Base-by-base conservation (phyloP, 768 basidiomycete species). In the Lactifluus rugatus region DNA sequence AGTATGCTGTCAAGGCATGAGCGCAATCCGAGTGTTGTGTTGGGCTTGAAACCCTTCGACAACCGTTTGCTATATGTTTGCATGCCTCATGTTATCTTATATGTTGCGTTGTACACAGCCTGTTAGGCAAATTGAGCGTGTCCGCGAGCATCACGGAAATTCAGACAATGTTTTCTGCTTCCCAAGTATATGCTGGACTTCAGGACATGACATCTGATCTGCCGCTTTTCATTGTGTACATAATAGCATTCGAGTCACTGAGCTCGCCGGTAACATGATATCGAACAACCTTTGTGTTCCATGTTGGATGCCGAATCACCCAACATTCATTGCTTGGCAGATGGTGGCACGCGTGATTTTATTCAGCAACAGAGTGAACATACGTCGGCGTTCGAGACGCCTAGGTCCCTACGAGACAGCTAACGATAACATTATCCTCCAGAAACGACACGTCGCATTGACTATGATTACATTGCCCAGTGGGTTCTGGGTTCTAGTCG, bases 1-100 rank as follows among this genome's bases (percentile, higher is more conserved):
- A 93, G 77, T 99, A 87, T 75, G 93, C 94, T 63, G 87, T 97
- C 73, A 94, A 90, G 83, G 93, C 91, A 78, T 86, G 74, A 82
- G 72, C 60, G 64, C 45, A 19, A 42, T 55, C 53, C 28, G 48
- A 56, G 62, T 23, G 58, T 56, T 45, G 57, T 52, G 55, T 54
- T 52, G 60, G 48, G 62, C 65, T 52, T 66, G 64, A n/a, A 64
- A 65, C 25, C 67, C 63, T 63, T 65, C 66, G 61, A 59, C 66
- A 62, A 61, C 60, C 68, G 69, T 70, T 69, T 64, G 62, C 57
- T 57, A 52, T 66, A 39, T 58, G 65, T 57, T 68, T 65, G 65
- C 69, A 73, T 72, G 70, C 66, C 57, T 66, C 69, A 65, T 62
- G 32, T 11, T 42, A 34, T 50, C 46, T 62, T 48, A 52, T 39